Base-by-base conservation (phyloP, 2,329 filamentous ascomycete species). In the Aspergillus sp. region DNA sequence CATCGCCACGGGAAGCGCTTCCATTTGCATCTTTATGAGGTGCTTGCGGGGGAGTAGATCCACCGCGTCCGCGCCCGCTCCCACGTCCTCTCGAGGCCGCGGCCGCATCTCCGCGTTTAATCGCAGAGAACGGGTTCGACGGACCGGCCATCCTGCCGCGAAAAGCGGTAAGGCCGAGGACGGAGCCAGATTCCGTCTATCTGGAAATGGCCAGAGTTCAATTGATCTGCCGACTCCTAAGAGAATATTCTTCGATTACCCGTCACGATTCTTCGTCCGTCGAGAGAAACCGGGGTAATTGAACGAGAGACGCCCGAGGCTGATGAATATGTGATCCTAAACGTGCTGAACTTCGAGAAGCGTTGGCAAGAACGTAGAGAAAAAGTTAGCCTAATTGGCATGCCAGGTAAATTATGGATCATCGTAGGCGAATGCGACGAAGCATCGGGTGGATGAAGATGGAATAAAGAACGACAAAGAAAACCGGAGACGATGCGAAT, bases 91-190 rank as follows among this genome's bases (percentile, higher is more conserved):
- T 60, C 57, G 67, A 58, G 46, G 59, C 63, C 47, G 66, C 61
- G 52, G 63, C 61, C 53, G 67, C 70, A 61, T 65, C 65, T 58
- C 63, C 68, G 59, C 72, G 71, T 56, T 63, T 63, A 32, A 67
- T 65, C 54, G 61, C 63, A 58, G 63, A 59, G 62, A 71, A 72
- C 49, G 70, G 66, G 57, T 69, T 72, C 47, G 70, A 65, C 46
- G 70, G 67, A 59, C 66, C 66, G 61, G 70, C 67, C 72, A 74
- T 74, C 56, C 63, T 72, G 66, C 64, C 68, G 67, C 63, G 50
- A 57, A 58, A 52, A 67, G 66, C 67, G 64, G 62, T 55, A 59
- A 52, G 54, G 61, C 54, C 63, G 60, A 60, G 63, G 60, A 63
- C 58, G 55, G 57, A 55, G 57, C 65, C 61, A 26, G 45, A 54